Percentiles rank a stretch among this genome's conserved stretches.
These are phyloP conservation scores for Talaromyces islandicus DNA, from an alignment of 2,329 filamentous ascomycete species.

Conservation along the genomic window DNA sequence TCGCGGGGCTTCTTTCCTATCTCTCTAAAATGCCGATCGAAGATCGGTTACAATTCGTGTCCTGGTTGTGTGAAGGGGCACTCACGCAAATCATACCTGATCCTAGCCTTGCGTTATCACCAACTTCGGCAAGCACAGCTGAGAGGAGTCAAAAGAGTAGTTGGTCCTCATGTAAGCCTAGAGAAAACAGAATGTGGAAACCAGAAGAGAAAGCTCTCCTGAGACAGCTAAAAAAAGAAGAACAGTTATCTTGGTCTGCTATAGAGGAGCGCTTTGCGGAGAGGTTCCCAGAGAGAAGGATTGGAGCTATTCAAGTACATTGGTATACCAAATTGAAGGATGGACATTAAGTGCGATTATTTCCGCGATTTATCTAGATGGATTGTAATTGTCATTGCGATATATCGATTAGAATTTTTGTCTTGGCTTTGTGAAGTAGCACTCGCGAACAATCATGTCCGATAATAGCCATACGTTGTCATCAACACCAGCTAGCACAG, in stretches of 20 bases:
- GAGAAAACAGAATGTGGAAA: neutral
- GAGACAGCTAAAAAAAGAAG: neutral
- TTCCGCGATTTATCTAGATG: neutral
- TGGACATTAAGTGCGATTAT: neutral
- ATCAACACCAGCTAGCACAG: neutral
- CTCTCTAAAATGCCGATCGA: neutral
- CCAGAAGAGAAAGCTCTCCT: neutral
- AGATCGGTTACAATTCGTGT: conserved; percentile 8
- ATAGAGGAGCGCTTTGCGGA: neutral
- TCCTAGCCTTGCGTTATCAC: neutral
- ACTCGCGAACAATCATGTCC: conserved; percentile 1
- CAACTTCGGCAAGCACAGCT: neutral
- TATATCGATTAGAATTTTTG: conserved; percentile 8
- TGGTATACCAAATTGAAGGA: neutral
- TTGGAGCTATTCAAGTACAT: neutral
- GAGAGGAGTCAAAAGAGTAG: neutral
- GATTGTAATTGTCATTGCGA: neutral
- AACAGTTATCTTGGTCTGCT: neutral
- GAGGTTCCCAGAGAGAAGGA: neutral
- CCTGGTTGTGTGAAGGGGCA: conserved; percentile 10
- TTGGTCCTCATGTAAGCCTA: too few species aligned
- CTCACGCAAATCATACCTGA: neutral
- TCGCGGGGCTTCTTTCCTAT: neutral
- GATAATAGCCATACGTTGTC: neutral
- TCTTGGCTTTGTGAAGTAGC: conserved; percentile 11